Evolutionary conservation across 1,139 yeast species (phyloP).

Genomic region (Petasospora fabianii): DNA sequence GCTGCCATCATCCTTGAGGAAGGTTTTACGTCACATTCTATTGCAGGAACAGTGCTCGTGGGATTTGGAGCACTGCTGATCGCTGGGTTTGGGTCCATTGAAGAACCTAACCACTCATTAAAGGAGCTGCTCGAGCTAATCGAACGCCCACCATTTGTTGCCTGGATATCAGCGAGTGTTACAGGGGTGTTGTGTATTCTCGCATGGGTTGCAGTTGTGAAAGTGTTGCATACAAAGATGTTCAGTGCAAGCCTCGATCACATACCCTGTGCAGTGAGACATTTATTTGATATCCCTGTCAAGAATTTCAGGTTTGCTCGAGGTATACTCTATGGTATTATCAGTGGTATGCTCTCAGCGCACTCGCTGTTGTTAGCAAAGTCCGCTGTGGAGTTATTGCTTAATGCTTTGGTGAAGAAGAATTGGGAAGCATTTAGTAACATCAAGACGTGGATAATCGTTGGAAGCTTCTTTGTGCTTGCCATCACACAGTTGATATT

Average conservation of each 20-base stretch:
- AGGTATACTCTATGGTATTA: slow-evolving; percentile 64
- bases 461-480: slow-evolving; percentile 56
- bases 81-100: slow-evolving; percentile 65
- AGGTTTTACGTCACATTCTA: slow-evolving; percentile 54
- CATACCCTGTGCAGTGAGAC: slow-evolving; percentile 6
- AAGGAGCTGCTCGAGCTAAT: slow-evolving; percentile 43
- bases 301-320: slow-evolving; percentile 17
- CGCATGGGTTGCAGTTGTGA: slow-evolving; percentile 24
- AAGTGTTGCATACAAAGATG: slow-evolving; percentile 9
- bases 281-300: slow-evolving; percentile 6
- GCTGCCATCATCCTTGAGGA: slow-evolving; percentile 69
- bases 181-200: slow-evolving; percentile 30
- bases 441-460: slow-evolving; percentile 36
- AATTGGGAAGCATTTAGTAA: slow-evolving; percentile 20
- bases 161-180: slow-evolving; percentile 40
- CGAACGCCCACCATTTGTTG: slow-evolving; percentile 37
- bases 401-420: slow-evolving; percentile 41
- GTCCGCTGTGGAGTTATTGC: slow-evolving; percentile 67
- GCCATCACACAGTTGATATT: slow-evolving; percentile 75
- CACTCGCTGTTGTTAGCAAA: slow-evolving; percentile 85
- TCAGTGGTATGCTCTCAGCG: slow-evolving; percentile 80
- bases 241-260: not conserved
- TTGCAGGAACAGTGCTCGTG: slow-evolving; percentile 64
- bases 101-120: slow-evolving; percentile 49
- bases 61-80: slow-evolving; percentile 76